Evolutionary conservation across 2,329 filamentous ascomycete genomes (phyloP).

Genomic region (Sarocladiaceae sp.): DNA sequence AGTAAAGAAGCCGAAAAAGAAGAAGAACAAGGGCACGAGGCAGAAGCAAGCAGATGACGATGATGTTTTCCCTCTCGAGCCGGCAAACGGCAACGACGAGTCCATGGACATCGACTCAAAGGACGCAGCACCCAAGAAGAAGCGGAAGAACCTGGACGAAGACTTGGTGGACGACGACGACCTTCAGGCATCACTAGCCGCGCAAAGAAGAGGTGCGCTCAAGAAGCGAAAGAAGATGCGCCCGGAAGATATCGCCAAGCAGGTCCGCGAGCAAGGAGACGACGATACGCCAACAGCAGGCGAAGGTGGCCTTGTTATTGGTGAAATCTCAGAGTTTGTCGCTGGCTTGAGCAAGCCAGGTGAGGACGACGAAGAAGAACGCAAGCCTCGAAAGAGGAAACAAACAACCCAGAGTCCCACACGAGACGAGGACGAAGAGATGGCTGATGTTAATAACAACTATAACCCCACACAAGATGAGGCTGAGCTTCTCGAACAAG

Average conservation of each 20-base stretch:
- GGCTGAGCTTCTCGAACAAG: conserved; percentile 12
- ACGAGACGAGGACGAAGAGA: conserved; percentile 38
- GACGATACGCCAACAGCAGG: conserved; percentile 31
- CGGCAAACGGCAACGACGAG: conserved; percentile 30
- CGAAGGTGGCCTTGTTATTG: conserved; percentile 73
- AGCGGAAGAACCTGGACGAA: conserved; percentile 60
- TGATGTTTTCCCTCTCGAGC: conserved; percentile 47
- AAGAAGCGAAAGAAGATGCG: conserved; percentile 88
- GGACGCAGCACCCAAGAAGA: conserved; percentile 46
- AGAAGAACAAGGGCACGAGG: conserved; percentile 74
- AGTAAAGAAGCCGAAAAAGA: conserved; percentile 90
- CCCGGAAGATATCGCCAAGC: conserved; percentile 81
- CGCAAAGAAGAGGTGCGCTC: conserved; percentile 76
- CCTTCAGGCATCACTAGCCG: conserved; percentile 77
- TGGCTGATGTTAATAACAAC: conserved; percentile 30
- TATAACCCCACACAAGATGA: conserved; percentile 23
- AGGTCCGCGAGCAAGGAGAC: conserved; percentile 63
- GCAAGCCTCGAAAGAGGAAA: conserved; percentile 43
- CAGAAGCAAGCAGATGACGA: conserved; percentile 64
- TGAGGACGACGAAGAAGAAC: conserved; percentile 50
- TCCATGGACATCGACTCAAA: conserved; percentile 74
- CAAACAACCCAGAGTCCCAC: conserved; percentile 27
- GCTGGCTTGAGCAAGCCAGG: conserved; percentile 73
- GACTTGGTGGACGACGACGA: conserved; percentile 89
- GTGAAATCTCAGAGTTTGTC: conserved; percentile 93